These are phyloP conservation scores for Globisporangium mamillatum DNA, from an alignment of 352 stramenopile species.

Conservation along the genomic window DNA sequence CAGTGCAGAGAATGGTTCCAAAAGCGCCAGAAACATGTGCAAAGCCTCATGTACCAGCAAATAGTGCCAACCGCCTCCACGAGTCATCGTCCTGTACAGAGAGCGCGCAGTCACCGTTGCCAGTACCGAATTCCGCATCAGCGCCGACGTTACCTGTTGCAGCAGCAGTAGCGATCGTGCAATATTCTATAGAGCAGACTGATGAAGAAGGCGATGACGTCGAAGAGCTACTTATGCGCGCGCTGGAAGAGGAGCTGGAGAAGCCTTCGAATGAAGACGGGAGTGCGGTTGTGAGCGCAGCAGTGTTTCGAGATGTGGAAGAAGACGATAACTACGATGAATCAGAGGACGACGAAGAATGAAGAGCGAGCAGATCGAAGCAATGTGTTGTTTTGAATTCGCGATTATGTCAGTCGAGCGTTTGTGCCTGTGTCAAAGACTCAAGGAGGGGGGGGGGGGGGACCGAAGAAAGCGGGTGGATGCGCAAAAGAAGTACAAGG, in stretches of 20 bases:
- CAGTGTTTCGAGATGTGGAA: conserved; percentile 15
- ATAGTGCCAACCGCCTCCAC: not conserved
- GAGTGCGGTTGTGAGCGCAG: no score
- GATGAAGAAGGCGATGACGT: not conserved
- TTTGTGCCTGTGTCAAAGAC: no score
- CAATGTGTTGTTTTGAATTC: no score
- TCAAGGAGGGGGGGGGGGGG: no score
- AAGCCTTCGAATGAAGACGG: not conserved
- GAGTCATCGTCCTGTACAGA: not conserved
- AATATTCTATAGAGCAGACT: not conserved
- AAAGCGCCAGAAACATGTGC: not conserved
- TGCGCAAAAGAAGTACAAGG: no score
- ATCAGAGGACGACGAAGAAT: conserved; percentile 8
- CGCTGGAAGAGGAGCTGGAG: conserved; percentile 18
- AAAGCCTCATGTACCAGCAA: not conserved
- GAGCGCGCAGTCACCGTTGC: not conserved
- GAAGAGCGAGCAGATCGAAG: not conserved
- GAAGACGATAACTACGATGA: conserved; percentile 35
- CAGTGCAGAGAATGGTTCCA: not conserved
- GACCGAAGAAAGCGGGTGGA: no score
- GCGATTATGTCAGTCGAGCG: no score
- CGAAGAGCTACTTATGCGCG: conserved; percentile 13
- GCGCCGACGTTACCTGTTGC: not conserved
- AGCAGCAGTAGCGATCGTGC: not conserved
- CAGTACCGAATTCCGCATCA: not conserved